Evolutionary conservation across 164 flowering plant genomes (phyloP).

Genomic region (Tinospora cordifolia): DNA sequence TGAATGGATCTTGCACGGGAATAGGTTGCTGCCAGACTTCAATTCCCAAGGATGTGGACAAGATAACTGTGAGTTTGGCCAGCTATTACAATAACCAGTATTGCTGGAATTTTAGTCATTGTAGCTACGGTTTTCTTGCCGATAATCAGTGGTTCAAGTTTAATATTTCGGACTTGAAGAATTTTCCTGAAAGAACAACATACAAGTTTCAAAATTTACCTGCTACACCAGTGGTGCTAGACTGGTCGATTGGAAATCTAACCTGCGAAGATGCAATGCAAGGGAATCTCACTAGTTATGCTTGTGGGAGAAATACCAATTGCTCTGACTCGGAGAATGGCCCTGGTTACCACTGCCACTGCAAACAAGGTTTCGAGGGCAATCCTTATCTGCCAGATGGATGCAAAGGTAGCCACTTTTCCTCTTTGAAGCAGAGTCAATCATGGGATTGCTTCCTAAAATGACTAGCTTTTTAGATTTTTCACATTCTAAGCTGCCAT

Average conservation of each 20-base stretch:
- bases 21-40: constrained; percentile 16
- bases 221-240: not conserved
- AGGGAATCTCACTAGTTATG: not conserved
- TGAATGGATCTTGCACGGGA: constrained; percentile 6
- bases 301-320: constrained; percentile 2
- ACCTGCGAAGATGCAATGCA: not conserved
- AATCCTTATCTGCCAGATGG: constrained; percentile 11
- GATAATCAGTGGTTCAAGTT: constrained; percentile 2
- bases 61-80: not conserved
- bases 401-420: constrained; percentile 15
- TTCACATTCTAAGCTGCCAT: no score
- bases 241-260: not conserved
- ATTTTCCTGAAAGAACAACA: not conserved
- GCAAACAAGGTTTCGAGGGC: constrained; percentile 9
- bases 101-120: not conserved
- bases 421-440: no score
- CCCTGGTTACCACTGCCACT: constrained; percentile 8
- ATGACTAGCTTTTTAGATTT: no score
- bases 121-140: constrained; percentile 7
- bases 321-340: constrained; percentile 8
- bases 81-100: not conserved
- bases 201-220: not conserved
- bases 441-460: no score
- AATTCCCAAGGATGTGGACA: constrained; percentile 2
- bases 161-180: not conserved